Base-by-base conservation (phyloP, 441 rosid species). In the Erodium texanum region DNA sequence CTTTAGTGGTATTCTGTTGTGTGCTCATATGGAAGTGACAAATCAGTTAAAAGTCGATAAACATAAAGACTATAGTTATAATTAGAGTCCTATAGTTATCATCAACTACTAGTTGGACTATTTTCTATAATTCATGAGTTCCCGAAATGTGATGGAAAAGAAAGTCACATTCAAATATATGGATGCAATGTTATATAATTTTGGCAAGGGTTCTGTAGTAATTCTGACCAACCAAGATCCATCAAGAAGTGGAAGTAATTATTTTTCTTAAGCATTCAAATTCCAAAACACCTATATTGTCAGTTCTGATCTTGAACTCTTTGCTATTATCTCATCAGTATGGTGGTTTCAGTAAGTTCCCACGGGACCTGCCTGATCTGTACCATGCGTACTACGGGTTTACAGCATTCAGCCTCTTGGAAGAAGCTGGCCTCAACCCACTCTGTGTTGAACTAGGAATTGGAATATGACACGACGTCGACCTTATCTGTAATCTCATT, bases 341-440 rank as follows among this genome's bases (percentile, higher is more conserved):
- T 68, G 96, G 99, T 68, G 97, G 99, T 19, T 93, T 91, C 79
- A 71, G 95, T 75, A 93, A 93, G 75, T 85, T 74, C 73, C 92
- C 90, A 0, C 71, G 82, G 73, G 81, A 73, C 45, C 74, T 82
- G 45, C 99, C 96, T 0, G 99, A 89, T 77, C 80, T 93, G 34
- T 93, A 89, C 73, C 99, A 93, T 77, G 85, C 96, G 48, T 91
- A 81, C 82, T 91, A 87, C 32, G 97, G 97, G 69, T 84, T 64
- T 70, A 79, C 90, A 15, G 99, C 97, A 34, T 87, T 89, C 75
- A 87, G 97, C 77, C 87, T 91, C 38, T 76, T 91, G 87, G 93
- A 87, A 74, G 99, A 91, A 73, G 84, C 87, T 10, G 87, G 83
- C 54, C 75, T 89, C 65, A 86, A 82, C 65, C 81, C 90, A 23